Base-by-base conservation (phyloP, 495 filamentous ascomycete species). In the Penicillium dipodomyicola region DNA sequence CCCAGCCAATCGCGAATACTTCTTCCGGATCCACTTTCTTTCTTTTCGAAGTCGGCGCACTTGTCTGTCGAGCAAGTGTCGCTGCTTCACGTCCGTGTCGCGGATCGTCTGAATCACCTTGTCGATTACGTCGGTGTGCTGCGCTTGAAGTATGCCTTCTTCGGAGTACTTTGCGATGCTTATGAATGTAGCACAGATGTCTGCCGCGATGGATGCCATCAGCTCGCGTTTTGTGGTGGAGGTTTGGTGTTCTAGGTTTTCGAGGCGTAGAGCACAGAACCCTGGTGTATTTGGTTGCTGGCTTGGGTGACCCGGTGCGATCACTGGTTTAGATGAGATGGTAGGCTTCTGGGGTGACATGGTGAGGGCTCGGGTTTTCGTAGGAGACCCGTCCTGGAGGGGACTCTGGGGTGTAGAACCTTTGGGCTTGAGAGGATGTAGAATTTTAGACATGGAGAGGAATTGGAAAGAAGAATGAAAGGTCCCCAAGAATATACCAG, bases 171-270 rank as follows among this genome's bases (percentile, higher is more conserved):
- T 33, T 10, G 57, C 52, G 40, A 76, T 67, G 14, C 27, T 49
- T 37, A 61, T 59, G 40, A 76, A 62, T 1, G 60, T 59, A 3
- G 59, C 54, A 17, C 47, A n/a, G 40, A 76, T 67, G 32, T 77
- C 70, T 20, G 61, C 20, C 8, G 71, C 61, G 59, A 74, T 66
- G 14, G 68, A 67, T 11, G 52, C 11, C 25, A 77, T 46, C 11
- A 72, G 57, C 17, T 52, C 19, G 10, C 43, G 57, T 55, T 73
- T 72, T 0, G 37, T 17, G 29, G 22, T 1, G 2, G 62, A 42
- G 27, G 63, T 54, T 27, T 63, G 52, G 1, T 15, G 23, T 22
- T 60, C 53, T 12, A 75, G 19, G n/a, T 56, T 62, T 40, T 58
- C 35, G 3, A 72, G 62, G 39, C 65, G 65, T 11, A 60, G 52